Evolutionary conservation across 2,329 filamentous ascomycete species (phyloP).

Genomic region (Talaromyces rugulosus): DNA sequence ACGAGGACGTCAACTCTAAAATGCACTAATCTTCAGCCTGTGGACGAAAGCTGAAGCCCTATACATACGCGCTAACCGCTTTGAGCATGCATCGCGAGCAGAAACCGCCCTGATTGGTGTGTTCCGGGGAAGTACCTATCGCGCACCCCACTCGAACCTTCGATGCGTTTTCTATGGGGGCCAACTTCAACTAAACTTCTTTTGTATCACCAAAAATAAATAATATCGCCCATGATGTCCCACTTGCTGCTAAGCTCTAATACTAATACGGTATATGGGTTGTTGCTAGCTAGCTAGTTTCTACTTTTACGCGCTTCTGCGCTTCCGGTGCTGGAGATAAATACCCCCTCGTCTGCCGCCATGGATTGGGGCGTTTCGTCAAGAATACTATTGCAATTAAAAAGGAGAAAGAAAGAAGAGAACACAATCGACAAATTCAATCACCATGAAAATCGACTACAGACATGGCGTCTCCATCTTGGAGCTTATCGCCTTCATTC

Average conservation of each 20-base stretch:
- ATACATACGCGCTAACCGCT: background rate
- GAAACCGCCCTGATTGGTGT: background rate
- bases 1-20: too few species aligned
- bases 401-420: background rate
- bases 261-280: background rate
- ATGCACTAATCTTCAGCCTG: background rate
- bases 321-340: background rate
- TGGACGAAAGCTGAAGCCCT: background rate
- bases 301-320: background rate
- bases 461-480: slow-evolving; percentile 20
- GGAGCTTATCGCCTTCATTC: slow-evolving; percentile 21
- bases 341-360: background rate
- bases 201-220: background rate
- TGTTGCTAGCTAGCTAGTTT: background rate
- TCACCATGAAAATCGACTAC: slow-evolving; percentile 17
- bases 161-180: too few species aligned
- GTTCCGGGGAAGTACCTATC: too few species aligned
- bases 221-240: background rate
- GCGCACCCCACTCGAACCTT: background rate
- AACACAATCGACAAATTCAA: background rate
- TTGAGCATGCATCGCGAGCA: background rate
- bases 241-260: background rate
- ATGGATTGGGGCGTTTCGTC: background rate
- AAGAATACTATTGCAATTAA: background rate
- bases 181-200: background rate